These are phyloP conservation scores for Candida palmyrensis DNA, from an alignment of 805 yeast species.

Conservation along the genomic window DNA sequence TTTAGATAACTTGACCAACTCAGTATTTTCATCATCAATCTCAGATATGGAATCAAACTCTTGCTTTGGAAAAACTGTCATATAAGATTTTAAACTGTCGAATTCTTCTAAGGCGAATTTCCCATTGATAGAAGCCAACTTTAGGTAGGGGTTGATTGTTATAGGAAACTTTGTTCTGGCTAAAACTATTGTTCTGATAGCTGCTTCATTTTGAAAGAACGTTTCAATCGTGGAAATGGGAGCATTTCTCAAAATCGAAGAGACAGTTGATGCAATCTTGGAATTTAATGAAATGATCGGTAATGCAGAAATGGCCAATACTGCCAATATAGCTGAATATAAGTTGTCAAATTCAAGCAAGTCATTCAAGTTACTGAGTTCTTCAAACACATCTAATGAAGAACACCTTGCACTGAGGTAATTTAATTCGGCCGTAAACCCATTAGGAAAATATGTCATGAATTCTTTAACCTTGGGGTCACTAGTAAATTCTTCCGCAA, in stretches of 20 bases:
- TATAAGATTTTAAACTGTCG: slow-evolving; percentile 54
- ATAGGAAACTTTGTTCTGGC: slow-evolving; percentile 74
- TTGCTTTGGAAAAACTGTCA: slow-evolving; percentile 39
- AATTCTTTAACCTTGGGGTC: slow-evolving; percentile 12
- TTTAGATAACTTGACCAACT: slow-evolving; percentile 45
- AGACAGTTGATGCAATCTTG: slow-evolving; percentile 36
- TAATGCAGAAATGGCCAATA: slow-evolving; percentile 39
- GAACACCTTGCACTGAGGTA: slow-evolving; percentile 36
- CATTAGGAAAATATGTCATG: slow-evolving; percentile 13
- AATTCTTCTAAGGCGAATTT: slow-evolving; percentile 64
- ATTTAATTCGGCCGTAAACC: slow-evolving; percentile 18
- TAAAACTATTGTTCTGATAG: slow-evolving; percentile 42
- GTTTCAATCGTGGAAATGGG: slow-evolving; percentile 40
- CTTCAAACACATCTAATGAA: slow-evolving; percentile 40
- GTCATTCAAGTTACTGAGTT: slow-evolving; percentile 36
- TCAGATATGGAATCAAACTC: slow-evolving; percentile 37
- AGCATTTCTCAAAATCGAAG: slow-evolving; percentile 36
- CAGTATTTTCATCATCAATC: slow-evolving; percentile 49
- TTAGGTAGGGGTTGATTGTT: slow-evolving; percentile 54
- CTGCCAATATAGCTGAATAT: slow-evolving; percentile 46
- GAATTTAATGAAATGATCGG: slow-evolving; percentile 48
- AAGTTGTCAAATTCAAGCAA: slow-evolving; percentile 45
- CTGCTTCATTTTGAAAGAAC: slow-evolving; percentile 43
- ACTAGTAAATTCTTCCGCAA: slow-evolving; percentile 27
- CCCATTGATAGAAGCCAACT: slow-evolving; percentile 57